A percentile compares a stretch with the other conserved stretches of the same genome.
phyloP scores from a whole-genome alignment of 176 grass and related monocot species.

The Poa annua region DNA sequence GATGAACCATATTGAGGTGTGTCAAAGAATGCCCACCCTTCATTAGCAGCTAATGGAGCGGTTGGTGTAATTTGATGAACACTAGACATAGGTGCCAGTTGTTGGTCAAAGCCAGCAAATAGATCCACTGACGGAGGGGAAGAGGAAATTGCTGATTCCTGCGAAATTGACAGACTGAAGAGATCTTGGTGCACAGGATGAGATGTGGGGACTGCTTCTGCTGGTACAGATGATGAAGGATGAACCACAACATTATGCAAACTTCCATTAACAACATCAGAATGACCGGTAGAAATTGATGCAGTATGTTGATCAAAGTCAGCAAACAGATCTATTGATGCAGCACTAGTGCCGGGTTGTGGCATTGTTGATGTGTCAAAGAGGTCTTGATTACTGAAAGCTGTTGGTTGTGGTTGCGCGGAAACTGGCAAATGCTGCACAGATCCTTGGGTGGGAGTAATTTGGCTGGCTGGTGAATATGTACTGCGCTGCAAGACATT shows the following conservation, averaged over 20 bases:
- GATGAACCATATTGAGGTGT: conserved; percentile 50
- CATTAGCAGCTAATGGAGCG: conserved; percentile 49
- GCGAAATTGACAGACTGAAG: conserved; percentile 48
- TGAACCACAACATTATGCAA: conserved; percentile 40
- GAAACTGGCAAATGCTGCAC: conserved; percentile 27
- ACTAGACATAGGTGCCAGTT: conserved; percentile 38
- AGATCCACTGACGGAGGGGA: conserved; percentile 56
- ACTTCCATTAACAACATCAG: conserved; percentile 45
- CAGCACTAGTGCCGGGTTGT: conserved; percentile 30
- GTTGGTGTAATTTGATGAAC: conserved; percentile 50
- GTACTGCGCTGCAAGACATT: conserved; percentile 34
- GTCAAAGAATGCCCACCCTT: conserved; percentile 91
- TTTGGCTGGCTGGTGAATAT: conserved; percentile 39
- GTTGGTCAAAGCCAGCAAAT: conserved; percentile 70
- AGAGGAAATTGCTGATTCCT: conserved; percentile 42
- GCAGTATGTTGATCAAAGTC: conserved; percentile 58
- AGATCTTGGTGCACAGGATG: conserved; percentile 49
- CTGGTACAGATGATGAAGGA: conserved; percentile 42
- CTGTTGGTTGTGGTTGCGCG: conserved; percentile 34
- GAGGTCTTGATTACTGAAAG: conserved; percentile 41
- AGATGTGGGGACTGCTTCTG: conserved; percentile 34
- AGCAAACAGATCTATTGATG: conserved; percentile 66
- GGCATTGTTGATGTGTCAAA: conserved; percentile 57
- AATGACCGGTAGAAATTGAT: conserved; percentile 39
- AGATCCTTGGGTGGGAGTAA: conserved; percentile 8